Conservation (phyloP, 192 early-diverging fungal genomes). For the Cladochytrium replicatum region DNA sequence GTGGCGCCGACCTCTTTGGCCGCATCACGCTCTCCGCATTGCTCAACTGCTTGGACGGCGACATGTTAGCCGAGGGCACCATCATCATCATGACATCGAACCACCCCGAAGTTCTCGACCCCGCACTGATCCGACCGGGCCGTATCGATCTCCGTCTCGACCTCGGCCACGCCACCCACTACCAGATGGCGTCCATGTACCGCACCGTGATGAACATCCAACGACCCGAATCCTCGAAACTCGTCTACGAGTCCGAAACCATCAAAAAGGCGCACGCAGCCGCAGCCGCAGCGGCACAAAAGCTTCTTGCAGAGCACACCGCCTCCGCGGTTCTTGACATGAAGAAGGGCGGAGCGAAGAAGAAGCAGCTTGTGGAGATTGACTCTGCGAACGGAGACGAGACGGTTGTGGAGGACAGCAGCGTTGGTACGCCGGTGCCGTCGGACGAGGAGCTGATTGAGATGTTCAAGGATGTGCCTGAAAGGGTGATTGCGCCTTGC, state of each 20-base stretch:
- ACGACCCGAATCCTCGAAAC: no score
- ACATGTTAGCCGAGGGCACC: conserved; percentile 41
- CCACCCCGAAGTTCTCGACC: conserved; percentile 49
- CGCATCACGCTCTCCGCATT: conserved; percentile 41
- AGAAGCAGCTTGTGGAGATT: background rate
- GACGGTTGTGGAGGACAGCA: background rate
- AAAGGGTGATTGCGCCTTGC: conserved; percentile 48
- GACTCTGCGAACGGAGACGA: background rate
- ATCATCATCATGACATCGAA: conserved; percentile 61
- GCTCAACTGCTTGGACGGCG: conserved; percentile 48
- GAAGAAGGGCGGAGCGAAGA: conserved; percentile 13
- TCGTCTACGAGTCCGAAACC: no score
- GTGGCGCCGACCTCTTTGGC: no score
- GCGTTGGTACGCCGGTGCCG: no score
- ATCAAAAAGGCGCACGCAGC: no score
- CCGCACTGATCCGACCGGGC: conserved; percentile 50
- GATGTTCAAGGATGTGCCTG: conserved; percentile 23
- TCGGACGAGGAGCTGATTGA: conserved; percentile 10
- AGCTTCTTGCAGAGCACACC: no score
- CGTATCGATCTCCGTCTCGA: conserved; percentile 55
- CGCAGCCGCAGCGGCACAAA: no score
- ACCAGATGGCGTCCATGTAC: conserved; percentile 49
- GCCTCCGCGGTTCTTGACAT: no score
- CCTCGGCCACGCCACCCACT: conserved; percentile 48
- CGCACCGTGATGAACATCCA: conserved; percentile 28